These are phyloP conservation scores for Linderniella brevidens DNA, from an alignment of 257 asterid species.

Conservation along the genomic window DNA sequence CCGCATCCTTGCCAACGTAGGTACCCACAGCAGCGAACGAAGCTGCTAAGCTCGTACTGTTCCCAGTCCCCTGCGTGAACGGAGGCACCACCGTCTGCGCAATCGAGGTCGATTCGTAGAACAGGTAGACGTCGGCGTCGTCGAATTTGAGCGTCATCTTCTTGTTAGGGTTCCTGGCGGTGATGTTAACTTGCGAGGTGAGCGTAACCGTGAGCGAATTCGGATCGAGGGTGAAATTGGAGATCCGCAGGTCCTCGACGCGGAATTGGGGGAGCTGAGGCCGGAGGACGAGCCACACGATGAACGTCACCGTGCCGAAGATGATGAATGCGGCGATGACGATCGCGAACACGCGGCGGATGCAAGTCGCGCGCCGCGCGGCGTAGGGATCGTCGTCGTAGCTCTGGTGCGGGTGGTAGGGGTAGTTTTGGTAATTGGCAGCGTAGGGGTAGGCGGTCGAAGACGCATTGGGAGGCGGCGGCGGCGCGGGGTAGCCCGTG, in stretches of 20 bases:
- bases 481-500: slow-evolving; percentile 30
- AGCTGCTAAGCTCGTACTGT: slow-evolving; percentile 39
- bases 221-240: slow-evolving; percentile 36
- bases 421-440: slow-evolving; percentile 8
- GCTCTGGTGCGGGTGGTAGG: slow-evolving; percentile 14
- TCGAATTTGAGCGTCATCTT: slow-evolving; percentile 49
- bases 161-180: slow-evolving; percentile 68
- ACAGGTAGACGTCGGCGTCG: slow-evolving; percentile 25
- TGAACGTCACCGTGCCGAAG: slow-evolving; percentile 45
- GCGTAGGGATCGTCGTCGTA: slow-evolving; percentile 31
- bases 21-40: slow-evolving; percentile 41
- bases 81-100: slow-evolving; percentile 48
- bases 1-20: slow-evolving; percentile 25
- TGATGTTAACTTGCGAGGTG: slow-evolving; percentile 40
- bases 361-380: slow-evolving; percentile 40
- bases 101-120: slow-evolving; percentile 15
- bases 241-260: slow-evolving; percentile 46
- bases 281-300: slow-evolving; percentile 79
- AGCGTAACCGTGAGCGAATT: slow-evolving; percentile 22
- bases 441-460: slow-evolving; percentile 48
- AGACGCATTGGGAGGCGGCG: slow-evolving; percentile 31
- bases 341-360: slow-evolving; percentile 61
- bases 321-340: slow-evolving; percentile 40
- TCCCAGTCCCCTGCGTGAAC: slow-evolving; percentile 44
- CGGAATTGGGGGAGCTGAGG: slow-evolving; percentile 77